Base-by-base conservation (phyloP, 2,329 filamentous ascomycete species). In the Monosporascus cannonballus region DNA sequence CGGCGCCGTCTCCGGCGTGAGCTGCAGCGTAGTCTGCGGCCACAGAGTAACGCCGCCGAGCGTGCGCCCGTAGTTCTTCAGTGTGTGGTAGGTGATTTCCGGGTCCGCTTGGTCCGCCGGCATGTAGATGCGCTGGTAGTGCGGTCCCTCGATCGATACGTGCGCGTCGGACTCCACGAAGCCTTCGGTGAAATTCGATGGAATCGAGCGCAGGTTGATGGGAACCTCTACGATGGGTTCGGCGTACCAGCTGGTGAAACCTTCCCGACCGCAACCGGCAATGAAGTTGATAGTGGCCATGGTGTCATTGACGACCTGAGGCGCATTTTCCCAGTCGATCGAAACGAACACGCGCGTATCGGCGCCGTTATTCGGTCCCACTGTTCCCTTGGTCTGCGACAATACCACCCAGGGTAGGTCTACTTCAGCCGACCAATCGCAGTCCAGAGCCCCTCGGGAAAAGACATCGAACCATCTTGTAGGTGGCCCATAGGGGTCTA, bases 391-490 rank as follows among this genome's bases (percentile, higher is more conserved):
- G 7, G 68, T 71, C 44, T 75, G 72, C 2, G 75, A 78, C 6
- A 83, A 71, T 47, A 71, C 71, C 3, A 87, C 66, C 70, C 79
- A 86, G 1, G 74, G 59, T 14, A 73, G 65, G 46, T 71, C 70
- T 1, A 76, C 67, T 1, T 73, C 69, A n/a, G 80, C 73, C 4
- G 66, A 71, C 75, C 81, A 85, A 47, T 73, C 66, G 54, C 83
- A 81, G 7, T 71, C 68, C 2, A 72, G 67, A 0, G 75, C 77
- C 15, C 84, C 84, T 3, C 82, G 76, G 6, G 76, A 77, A 60
- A 81, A 88, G 27, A 88, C 71, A 22, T 87, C 85, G 50, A 87
- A 80, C 73, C 79, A 87, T 39, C 83, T 75, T 0, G 71, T 74
- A 1, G 66, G 61, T 0, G 77, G 73, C 1, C 82, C 81, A 52